These are phyloP conservation scores for Triticum monococcum DNA, from an alignment of 176 grass and related monocot species.

Conservation along the genomic window DNA sequence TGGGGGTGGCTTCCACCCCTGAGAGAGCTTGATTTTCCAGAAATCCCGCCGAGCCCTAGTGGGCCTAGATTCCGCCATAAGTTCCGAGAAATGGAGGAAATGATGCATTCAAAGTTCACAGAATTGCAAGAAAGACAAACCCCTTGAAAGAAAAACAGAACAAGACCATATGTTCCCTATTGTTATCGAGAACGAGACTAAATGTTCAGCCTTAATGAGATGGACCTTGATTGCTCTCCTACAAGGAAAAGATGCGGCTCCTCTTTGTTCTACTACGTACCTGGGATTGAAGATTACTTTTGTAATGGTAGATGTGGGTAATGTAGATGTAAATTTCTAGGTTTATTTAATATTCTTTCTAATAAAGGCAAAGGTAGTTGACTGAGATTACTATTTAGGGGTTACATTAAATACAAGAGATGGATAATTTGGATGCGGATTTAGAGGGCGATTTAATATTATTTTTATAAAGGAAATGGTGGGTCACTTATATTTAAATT, in stretches of 20 bases:
- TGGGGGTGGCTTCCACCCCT: background rate
- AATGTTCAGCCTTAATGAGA: background rate
- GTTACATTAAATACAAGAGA: too few species aligned
- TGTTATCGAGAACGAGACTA: background rate
- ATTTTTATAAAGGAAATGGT: background rate
- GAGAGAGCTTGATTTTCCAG: background rate
- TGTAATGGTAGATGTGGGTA: too few species aligned
- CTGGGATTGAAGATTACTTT: background rate
- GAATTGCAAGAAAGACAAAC: too few species aligned
- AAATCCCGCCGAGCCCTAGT: background rate
- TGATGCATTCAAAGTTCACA: too few species aligned
- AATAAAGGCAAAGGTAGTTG: too few species aligned
- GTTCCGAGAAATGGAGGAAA: too few species aligned
- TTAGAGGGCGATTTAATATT: background rate
- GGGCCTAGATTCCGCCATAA: background rate
- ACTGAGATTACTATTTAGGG: too few species aligned
- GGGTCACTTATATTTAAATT: background rate
- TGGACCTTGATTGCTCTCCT: background rate
- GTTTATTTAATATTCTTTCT: too few species aligned
- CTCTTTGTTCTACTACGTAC: background rate
- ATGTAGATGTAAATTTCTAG: too few species aligned
- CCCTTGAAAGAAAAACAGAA: background rate
- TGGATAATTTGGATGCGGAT: background rate
- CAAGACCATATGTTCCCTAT: background rate
- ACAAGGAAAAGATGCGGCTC: background rate